phyloP scores from a whole-genome alignment of 202 grass and related monocot species.

The Bolboschoenoplectus hybrid region DNA sequence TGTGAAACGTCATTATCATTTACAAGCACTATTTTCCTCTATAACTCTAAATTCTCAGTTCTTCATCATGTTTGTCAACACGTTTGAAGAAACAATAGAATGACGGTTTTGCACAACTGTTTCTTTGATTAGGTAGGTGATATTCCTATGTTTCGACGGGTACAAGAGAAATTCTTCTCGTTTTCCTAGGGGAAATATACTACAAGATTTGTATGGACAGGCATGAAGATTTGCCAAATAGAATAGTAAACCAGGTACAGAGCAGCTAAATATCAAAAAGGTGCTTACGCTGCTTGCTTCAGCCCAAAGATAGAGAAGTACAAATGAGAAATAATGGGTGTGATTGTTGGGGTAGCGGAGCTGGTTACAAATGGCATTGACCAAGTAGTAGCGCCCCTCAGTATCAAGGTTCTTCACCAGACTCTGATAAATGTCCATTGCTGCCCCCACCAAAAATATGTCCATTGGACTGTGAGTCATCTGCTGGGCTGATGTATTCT shows the following conservation, averaged over 20 bases:
- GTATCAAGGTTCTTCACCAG: constrained; percentile 86
- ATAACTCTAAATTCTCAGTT: neutral
- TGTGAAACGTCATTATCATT: neutral
- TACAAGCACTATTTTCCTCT: neutral
- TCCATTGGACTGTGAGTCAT: constrained; percentile 69
- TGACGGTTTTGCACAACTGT: neutral
- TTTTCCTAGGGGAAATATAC: neutral
- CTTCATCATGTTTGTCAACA: neutral
- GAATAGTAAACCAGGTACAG: neutral
- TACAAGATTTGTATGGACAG: neutral
- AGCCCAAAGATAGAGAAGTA: constrained; percentile 88
- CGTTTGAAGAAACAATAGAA: neutral
- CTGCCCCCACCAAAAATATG: constrained; percentile 75
- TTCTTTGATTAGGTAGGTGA: neutral
- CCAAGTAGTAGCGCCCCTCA: constrained; percentile 83
- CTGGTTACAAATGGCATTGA: constrained; percentile 93
- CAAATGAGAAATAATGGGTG: constrained; percentile 96
- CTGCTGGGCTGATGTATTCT: constrained; percentile 65
- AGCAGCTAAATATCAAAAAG: neutral
- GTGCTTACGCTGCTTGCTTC: constrained; percentile 70
- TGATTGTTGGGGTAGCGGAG: constrained; percentile 94
- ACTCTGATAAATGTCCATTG: constrained; percentile 84
- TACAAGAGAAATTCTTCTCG: neutral
- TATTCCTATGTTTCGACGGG: neutral
- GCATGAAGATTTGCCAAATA: neutral